Evolutionary conservation across 164 flowering plant species (phyloP), one percentile per base, ranked within the genome.

Genomic region (Euptelea pleiosperma): DNA sequence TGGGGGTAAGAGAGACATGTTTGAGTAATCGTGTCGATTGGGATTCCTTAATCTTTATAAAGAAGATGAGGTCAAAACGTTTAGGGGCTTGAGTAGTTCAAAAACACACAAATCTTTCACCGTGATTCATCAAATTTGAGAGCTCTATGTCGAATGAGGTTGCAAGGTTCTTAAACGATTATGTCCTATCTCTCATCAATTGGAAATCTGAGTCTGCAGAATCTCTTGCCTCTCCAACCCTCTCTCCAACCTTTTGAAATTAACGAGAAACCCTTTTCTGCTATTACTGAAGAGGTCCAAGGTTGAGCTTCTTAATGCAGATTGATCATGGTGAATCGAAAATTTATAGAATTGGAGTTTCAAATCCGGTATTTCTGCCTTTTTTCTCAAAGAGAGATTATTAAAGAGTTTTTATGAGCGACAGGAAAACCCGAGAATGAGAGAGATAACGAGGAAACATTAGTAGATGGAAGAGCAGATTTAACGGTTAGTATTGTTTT

Each of bases 151-250:
- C 90, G 65, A 86, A 82, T 24, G 90, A 70, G 11, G 70, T 74
- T 16, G 94, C 94, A 0, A 86, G 70, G 40, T 79, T 74, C 75
- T 78, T 81, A 64, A 84, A 78, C 7, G 89, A 78, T 44, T 70
- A 76, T 3, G 91, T 91, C 12, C 95, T 67, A 60, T 70, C 62
- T 26, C 64, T 61, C 82, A 84, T 84, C 55, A 83, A 53, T 55
- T 75, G 80, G 35, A 87, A 61, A 61, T 87, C 95, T 16, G 85
- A 82, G 34, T 77, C 88, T 2, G 88, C 85, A 21, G 85, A 82
- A 72, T 84, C 81, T 7, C 75, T 75, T 21, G 84, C 89, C 60
- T 79, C 76, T n/a, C n/a, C n/a, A n/a, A n/a, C n/a, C n/a, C n/a
- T n/a, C n/a, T n/a, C n/a, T 65, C 95, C 85, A 85, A 0, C 91